Evolutionary conservation across 1,284 basidiomycete species (phyloP).

Genomic region (Ganoderma boninense): DNA sequence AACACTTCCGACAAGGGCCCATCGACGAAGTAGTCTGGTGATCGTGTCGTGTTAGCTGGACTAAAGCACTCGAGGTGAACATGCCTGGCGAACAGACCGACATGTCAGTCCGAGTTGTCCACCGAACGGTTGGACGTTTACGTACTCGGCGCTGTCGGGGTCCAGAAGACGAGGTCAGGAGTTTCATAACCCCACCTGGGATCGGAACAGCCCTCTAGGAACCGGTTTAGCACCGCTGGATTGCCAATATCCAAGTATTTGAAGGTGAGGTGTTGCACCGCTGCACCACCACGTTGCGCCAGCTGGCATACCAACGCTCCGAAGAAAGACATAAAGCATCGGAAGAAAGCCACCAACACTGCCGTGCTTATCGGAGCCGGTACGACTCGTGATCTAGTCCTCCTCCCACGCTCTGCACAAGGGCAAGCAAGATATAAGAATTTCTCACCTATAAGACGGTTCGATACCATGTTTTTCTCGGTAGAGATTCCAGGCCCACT

Average conservation of each 20-base stretch:
- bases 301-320: not conserved
- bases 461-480: not conserved
- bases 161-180: not conserved
- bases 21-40: not conserved
- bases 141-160: not conserved
- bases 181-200: not conserved
- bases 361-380: not conserved
- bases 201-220: not conserved
- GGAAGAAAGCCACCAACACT: not conserved
- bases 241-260: not conserved
- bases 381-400: too few relatives aligned
- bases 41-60: not conserved
- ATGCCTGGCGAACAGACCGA: not conserved
- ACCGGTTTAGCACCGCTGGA: not conserved
- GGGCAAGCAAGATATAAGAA: not conserved
- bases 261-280: not conserved
- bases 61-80: not conserved
- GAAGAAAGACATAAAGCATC: not conserved
- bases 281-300: not conserved
- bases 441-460: not conserved
- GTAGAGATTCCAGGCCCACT: not conserved
- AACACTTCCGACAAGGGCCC: not conserved
- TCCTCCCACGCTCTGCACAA: too few relatives aligned
- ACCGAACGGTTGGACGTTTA: not conserved
- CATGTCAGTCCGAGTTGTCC: not conserved